These are phyloP conservation scores for Ophiosphaerella narmari DNA, from an alignment of 2,329 filamentous ascomycete genomes.

Conservation along the genomic window DNA sequence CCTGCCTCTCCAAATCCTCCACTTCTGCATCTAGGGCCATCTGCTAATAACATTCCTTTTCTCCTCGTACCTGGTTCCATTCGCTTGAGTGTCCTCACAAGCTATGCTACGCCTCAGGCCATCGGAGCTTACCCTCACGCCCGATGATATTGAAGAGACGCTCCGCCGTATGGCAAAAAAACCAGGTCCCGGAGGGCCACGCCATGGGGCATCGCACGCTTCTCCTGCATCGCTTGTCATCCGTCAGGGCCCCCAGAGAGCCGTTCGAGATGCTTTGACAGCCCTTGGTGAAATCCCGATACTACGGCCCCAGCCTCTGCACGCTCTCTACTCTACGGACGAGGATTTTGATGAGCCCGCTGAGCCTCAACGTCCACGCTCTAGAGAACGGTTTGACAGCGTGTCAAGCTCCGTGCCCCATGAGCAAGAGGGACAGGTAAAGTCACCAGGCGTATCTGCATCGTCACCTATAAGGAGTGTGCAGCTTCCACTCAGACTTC, in stretches of 20 bases:
- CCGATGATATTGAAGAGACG: slow-evolving; percentile 44
- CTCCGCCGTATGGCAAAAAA: slow-evolving; percentile 36
- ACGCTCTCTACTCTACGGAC: slow-evolving; percentile 22
- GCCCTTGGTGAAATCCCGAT: slow-evolving; percentile 31
- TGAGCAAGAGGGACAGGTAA: slow-evolving; percentile 1
- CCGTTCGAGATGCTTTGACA: slow-evolving; percentile 35
- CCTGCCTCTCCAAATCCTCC: slow-evolving; percentile 4
- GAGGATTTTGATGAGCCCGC: slow-evolving; percentile 16
- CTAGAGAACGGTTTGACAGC: slow-evolving; percentile 8
- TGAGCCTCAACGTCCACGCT: background rate
- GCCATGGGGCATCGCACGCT: slow-evolving; percentile 6
- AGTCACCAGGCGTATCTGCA: background rate
- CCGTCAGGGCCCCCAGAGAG: slow-evolving; percentile 36
- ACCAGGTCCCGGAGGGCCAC: slow-evolving; percentile 15
- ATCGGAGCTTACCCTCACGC: slow-evolving; percentile 43
- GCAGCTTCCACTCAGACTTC: slow-evolving; percentile 31
- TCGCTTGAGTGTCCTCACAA: slow-evolving; percentile 7
- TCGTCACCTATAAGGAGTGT: slow-evolving; percentile 9
- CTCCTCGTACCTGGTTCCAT: slow-evolving; percentile 4
- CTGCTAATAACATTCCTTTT: slow-evolving; percentile 9
- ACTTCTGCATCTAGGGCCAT: slow-evolving; percentile 20
- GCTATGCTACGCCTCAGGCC: slow-evolving; percentile 43
- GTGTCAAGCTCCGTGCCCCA: slow-evolving; percentile 1
- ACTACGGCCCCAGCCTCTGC: slow-evolving; percentile 26
- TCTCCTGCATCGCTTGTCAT: slow-evolving; percentile 25